Percentiles rank a stretch among this genome's conserved stretches.
These are phyloP conservation scores for Fusarium continuum DNA, from an alignment of 2,329 filamentous ascomycete genomes.

Conservation along the genomic window DNA sequence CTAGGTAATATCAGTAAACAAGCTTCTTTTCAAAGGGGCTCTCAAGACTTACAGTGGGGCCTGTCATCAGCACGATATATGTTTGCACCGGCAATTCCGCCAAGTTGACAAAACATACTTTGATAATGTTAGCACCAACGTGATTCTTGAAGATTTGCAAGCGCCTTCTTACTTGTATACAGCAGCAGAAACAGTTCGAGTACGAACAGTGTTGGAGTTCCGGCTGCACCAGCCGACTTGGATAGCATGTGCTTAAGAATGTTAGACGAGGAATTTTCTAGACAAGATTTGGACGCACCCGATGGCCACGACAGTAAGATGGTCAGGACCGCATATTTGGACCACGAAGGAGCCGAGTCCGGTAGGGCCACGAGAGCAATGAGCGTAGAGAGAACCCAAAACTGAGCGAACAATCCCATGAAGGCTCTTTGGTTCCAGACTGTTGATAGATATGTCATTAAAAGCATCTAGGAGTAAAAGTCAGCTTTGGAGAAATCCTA, in stretches of 20 bases:
- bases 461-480: not conserved
- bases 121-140: not conserved
- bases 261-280: not conserved
- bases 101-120: not conserved
- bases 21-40: no score
- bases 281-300: conserved; percentile 38
- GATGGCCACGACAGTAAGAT: conserved; percentile 52
- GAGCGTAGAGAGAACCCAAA: conserved; percentile 70
- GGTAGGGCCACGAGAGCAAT: conserved; percentile 49
- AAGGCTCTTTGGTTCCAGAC: conserved; percentile 57
- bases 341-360: conserved; percentile 44
- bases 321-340: conserved; percentile 48
- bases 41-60: not conserved
- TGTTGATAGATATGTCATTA: not conserved
- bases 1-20: not conserved
- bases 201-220: conserved; percentile 68
- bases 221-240: conserved; percentile 66
- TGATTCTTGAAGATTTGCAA: not conserved
- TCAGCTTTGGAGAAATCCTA: not conserved
- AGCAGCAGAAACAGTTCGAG: conserved; percentile 66
- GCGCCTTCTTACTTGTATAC: conserved; percentile 58
- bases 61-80: conserved; percentile 39
- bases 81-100: not conserved
- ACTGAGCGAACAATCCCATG: conserved; percentile 50
- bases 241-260: conserved; percentile 40